Base-by-base conservation (phyloP, 768 basidiomycete genomes). In the Xerocomus potaroensis region DNA sequence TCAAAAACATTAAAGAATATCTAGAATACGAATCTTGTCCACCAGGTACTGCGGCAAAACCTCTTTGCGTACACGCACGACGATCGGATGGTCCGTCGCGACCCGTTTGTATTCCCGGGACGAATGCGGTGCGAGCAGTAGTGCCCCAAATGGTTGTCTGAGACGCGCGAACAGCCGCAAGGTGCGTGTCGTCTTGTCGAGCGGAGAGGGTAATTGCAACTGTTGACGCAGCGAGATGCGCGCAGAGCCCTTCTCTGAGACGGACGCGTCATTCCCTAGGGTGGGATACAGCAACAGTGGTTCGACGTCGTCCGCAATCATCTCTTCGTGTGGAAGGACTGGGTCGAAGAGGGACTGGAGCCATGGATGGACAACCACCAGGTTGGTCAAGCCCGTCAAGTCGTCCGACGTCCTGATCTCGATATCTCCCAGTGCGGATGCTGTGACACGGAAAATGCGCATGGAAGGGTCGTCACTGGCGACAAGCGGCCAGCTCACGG, bases 311-410 rank as follows among this genome's bases (percentile, higher is more conserved):
- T 41, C 35, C 4, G 48, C 54, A 26, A 56, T 47, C 54, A 56
- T 55, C 6, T 55, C 54, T 51, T 55, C 54, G 31, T 55, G 54
- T 5, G 49, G 54, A 35, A 51, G 54, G 32, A 56, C 18, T 8
- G 56, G 50, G 24, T 56, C 55, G 3, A 43, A 37, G 24, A 56
- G 56, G 16, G 10, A 31, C 18, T 49, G 47, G 2, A 58, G 24
- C 56, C 56, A 57, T 15, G 56, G 56, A 34, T 54, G 56, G 16
- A 57, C 56, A 24, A 57, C 51, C 7, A 57, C 51, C 19, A 57
- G 22, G 11, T 58, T 54, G 23, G 47, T 41, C 26, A 23, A 5
- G 18, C 36, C 45, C 0, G 38, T 1, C 35, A 54, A 26, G 37
- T 50, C 3, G 8, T 58, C 56, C 39, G 43, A 35, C 1, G 48